Percentiles rank a stretch among this genome's conserved stretches.
phyloP scores from a whole-genome alignment of 73 alveolate genomes.

The Paramecium bursaria region DNA sequence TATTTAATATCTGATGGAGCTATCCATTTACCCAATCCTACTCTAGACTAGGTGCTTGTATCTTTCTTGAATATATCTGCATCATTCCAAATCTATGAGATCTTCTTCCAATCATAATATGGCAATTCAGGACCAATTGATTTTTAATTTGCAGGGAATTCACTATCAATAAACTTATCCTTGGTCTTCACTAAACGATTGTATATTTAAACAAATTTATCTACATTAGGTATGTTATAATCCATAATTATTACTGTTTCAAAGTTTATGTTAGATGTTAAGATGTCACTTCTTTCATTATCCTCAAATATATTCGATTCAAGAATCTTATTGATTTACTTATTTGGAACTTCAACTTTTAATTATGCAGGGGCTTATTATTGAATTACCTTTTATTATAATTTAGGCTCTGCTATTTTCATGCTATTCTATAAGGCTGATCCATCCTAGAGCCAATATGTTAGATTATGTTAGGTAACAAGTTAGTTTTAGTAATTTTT shows the following conservation, averaged over 20 bases:
- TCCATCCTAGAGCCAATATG: constrained; percentile 11
- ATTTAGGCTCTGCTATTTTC: neutral
- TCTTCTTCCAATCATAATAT: constrained; percentile 20
- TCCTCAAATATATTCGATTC: neutral
- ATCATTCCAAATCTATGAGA: constrained; percentile 8
- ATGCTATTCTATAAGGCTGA: neutral
- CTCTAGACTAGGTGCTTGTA: constrained; percentile 18
- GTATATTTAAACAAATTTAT: neutral
- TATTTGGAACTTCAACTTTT: neutral
- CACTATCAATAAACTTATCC: neutral
- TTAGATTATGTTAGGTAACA: neutral
- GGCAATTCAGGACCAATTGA: constrained; percentile 3
- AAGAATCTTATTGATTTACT: neutral
- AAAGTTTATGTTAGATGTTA: neutral
- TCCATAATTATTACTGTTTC: neutral
- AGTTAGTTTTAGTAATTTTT: neutral
- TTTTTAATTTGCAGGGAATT: neutral
- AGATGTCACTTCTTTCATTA: neutral
- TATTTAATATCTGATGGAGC: constrained; percentile 86
- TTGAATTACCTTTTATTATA: neutral
- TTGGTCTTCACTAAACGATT: neutral
- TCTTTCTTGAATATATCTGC: constrained; percentile 22
- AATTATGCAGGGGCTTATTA: too few relatives aligned
- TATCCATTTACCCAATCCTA: constrained; percentile 69
- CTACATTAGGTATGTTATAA: constrained; percentile 8